Evolutionary conservation across 306 rosid species (phyloP).

Genomic region (Quercus gilva): DNA sequence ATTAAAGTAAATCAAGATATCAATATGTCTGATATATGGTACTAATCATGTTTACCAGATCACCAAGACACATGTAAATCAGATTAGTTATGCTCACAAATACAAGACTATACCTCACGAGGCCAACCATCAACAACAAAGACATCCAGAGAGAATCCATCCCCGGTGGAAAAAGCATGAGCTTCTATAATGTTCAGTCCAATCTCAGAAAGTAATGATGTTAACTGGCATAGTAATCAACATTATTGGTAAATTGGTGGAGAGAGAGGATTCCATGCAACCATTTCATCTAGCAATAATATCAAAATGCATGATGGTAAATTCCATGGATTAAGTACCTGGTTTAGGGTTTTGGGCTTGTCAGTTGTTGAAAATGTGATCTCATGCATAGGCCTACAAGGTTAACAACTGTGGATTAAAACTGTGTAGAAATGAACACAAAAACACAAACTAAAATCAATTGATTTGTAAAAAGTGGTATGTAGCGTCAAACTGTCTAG

Average conservation of each 20-base stretch:
- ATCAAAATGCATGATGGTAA: neutral
- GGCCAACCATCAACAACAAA: constrained; percentile 97
- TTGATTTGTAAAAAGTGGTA: neutral
- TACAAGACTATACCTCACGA: constrained; percentile 60
- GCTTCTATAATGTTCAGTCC: constrained; percentile 99
- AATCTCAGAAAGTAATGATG: constrained; percentile 80
- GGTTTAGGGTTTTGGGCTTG: constrained; percentile 96
- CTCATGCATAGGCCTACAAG: constrained; percentile 93
- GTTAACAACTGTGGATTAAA: constrained; percentile 21
- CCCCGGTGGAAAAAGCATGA: constrained; percentile 94
- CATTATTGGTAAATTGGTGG: constrained; percentile 16
- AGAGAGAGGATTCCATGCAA: constrained; percentile 3
- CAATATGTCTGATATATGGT: constrained; percentile 15
- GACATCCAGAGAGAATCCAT: constrained; percentile 97
- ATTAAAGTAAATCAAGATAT: constrained; percentile 1
- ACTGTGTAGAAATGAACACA: constrained; percentile 11
- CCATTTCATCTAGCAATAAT: constrained; percentile 13
- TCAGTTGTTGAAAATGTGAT: constrained; percentile 91
- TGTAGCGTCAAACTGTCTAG: neutral
- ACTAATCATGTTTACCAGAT: constrained; percentile 14
- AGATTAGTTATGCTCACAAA: constrained; percentile 18
- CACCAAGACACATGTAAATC: constrained; percentile 7
- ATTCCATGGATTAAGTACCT: constrained; percentile 55
- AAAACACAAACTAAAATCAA: neutral
- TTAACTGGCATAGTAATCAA: constrained; percentile 62